A percentile compares a stretch with the other conserved stretches of the same genome.
Evolutionary conservation across 495 filamentous ascomycete species (phyloP).

Genomic region (Aspergillus funiculosus): DNA sequence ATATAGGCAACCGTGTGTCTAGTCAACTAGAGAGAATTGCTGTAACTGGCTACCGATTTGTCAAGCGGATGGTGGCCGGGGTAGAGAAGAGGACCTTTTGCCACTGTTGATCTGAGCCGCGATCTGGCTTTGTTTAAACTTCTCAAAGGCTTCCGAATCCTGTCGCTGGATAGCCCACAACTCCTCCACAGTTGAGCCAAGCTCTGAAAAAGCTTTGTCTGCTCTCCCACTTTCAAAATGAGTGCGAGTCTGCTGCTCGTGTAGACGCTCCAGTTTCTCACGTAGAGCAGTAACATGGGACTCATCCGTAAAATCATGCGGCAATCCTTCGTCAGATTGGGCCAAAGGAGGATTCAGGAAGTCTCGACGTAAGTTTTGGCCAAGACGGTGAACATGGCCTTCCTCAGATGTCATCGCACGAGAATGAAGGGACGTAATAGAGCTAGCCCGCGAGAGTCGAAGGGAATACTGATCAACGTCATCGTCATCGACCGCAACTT

Average conservation of each 20-base stretch:
- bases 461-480: conserved; percentile 43
- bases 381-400: conserved; percentile 77
- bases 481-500: conserved; percentile 43
- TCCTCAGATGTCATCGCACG: conserved; percentile 81
- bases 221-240: conserved; percentile 50
- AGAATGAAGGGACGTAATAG: conserved; percentile 72
- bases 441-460: conserved; percentile 62
- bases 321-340: conserved; percentile 31
- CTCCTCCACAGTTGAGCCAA: conserved; percentile 50
- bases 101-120: conserved; percentile 57
- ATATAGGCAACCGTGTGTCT: no score
- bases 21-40: no score
- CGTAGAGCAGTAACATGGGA: conserved; percentile 54
- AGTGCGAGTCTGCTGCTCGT: conserved; percentile 49
- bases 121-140: conserved; percentile 62
- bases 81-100: conserved; percentile 15
- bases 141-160: conserved; percentile 56
- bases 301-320: conserved; percentile 42
- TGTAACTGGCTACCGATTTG: not conserved
- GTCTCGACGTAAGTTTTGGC: conserved; percentile 72
- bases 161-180: conserved; percentile 46
- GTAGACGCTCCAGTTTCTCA: conserved; percentile 58
- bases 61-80: conserved; percentile 1
- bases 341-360: conserved; percentile 49
- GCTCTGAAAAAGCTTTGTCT: conserved; percentile 55